phyloP scores from a whole-genome alignment of 306 rosid species.

The Trifolium repens region DNA sequence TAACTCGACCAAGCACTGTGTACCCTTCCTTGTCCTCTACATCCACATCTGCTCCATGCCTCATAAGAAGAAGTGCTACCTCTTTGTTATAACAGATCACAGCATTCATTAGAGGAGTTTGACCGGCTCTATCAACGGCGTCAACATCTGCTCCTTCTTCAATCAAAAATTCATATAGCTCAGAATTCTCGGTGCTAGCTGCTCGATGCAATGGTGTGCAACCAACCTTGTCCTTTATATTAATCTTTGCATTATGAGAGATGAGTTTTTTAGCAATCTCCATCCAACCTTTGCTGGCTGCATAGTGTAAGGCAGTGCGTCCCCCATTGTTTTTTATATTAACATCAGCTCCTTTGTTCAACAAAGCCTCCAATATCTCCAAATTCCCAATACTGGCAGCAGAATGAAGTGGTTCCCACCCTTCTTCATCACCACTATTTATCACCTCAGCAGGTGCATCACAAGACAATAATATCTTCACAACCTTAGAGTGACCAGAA shows the following conservation, averaged over 20 bases:
- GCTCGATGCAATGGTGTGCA: constrained; percentile 98
- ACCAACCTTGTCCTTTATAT: constrained; percentile 90
- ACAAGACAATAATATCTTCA: constrained; percentile 55
- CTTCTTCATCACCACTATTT: constrained; percentile 83
- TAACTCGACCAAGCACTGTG: constrained; percentile 91
- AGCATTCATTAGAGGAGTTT: constrained; percentile 87
- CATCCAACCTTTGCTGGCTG: constrained; percentile 87
- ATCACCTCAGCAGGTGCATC: constrained; percentile 60
- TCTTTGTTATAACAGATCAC: constrained; percentile 78
- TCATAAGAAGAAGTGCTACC: constrained; percentile 79
- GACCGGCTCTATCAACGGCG: constrained; percentile 73
- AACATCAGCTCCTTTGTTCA: constrained; percentile 78
- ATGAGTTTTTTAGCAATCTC: constrained; percentile 76
- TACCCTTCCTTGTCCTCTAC: constrained; percentile 91
- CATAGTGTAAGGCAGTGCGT: constrained; percentile 92
- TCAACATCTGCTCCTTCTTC: constrained; percentile 99
- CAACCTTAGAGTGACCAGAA: constrained; percentile 70
- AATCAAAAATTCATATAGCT: constrained; percentile 78
- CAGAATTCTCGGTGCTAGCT: constrained; percentile 84
- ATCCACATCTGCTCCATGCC: constrained; percentile 96
- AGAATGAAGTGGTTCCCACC: constrained; percentile 96
- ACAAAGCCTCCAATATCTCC: constrained; percentile 61
- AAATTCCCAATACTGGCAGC: constrained; percentile 79
- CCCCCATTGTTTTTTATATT: constrained; percentile 76
- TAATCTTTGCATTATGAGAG: constrained; percentile 75